Base-by-base conservation (phyloP, 768 basidiomycete species). In the Mycena galopus region DNA sequence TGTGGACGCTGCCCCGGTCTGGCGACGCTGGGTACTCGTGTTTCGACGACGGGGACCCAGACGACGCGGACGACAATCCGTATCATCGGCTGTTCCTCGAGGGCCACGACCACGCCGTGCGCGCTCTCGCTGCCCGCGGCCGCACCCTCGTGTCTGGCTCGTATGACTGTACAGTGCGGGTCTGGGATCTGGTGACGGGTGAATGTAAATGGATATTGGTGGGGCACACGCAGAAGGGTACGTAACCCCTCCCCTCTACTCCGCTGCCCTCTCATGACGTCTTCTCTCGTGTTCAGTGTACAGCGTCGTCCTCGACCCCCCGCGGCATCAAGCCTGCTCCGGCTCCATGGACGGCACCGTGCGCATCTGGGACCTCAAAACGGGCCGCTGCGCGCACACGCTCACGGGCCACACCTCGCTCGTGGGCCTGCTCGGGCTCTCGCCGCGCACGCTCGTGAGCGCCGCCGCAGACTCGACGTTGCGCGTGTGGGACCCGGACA, bases 291-390 rank as follows among this genome's bases (percentile, higher is more conserved):
- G 35, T 58, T 65, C 81, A 96, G 97, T 99, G 6, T 99, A 99
- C 85, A 96, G 94, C 80, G 95, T 99, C 62, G 96, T 97, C 14
- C 89, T 97, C 47, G 97, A 99, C 79, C 88, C 92, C 47, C 85
- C 86, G 57, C 94, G 96, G 23, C 91, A 95, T 65, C 94, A 96
- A 79, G 96, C 96, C 30, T 96, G 95, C 75, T 99, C 98, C 2
- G 97, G 97, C 10, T 98, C 97, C 5, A 97, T 98, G 97, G 97
- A 99, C 81, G 94, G 96, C 56, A 97, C 96, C 2, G 97, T 99
- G 73, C 94, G 95, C 59, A 91, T 99, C 39, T 99, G 97, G 97
- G 93, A 94, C 76, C 85, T 97, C 39, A 88, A 87, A 61, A 95
- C 88, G 2, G 97, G 97, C 0, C 87, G 92, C 78, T 94, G 93